Base-by-base conservation (phyloP, 306 rosid species). In the Astragalus glycyphyllos region DNA sequence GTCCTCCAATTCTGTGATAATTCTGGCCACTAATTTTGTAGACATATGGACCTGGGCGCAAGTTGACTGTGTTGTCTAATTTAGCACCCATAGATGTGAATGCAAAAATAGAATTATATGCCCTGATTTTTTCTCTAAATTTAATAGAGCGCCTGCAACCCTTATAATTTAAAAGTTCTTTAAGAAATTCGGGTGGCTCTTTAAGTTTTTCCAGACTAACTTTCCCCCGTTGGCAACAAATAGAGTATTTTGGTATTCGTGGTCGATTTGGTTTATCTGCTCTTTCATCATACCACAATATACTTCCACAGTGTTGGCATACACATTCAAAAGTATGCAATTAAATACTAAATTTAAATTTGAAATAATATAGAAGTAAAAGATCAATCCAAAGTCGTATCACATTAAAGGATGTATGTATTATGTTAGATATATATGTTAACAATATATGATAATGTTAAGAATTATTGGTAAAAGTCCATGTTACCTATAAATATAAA, bases 81-180 rank as follows among this genome's bases (percentile, higher is more conserved):
- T 14, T 69, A 3, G 42, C 26, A 0, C 31, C 65, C 65, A 69
- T 69, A 0, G 54, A 69, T 12, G 54, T 54, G 40, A 69, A 69
- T 0, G 53, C 55, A 20, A 40, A 69, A n/a, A 69, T 41, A 7
- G 29, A 17, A 38, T 69, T 54, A 2, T 69, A 69, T 17, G 42
- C 37, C 4, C 65, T 6, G 4, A 51, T 31, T 13, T 74, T 17
- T 47, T 63, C 20, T 32, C 42, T 45, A 41, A 71, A 14, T 13
- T 62, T 62, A 0, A 5, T 0, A 0, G 51, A 17, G 47, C 5
- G 37, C 1, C 3, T 6, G 0, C 53, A 20, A 29, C 53, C 38
- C 11, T 0, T 2, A 8, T 42, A 42, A 42, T 2, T 26, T 56
- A 56, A 56, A 7, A 34, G 45, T 7, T 13, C 1, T n/a, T n/a